Conservation (phyloP, 768 basidiomycete genomes). For the Tricholoma terreum region DNA sequence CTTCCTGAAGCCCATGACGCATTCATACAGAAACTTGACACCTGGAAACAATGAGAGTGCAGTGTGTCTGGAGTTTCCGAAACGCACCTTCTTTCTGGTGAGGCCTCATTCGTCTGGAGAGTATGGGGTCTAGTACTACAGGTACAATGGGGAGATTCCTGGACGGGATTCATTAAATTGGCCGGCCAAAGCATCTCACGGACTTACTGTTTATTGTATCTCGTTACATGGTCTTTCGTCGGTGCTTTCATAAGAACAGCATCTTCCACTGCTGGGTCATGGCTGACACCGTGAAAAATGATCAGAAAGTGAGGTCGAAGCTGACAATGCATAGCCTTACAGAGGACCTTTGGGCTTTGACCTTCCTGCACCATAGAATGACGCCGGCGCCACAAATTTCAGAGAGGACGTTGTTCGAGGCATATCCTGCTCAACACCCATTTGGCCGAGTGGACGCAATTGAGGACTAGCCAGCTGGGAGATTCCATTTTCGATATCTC, state of each 20-base stretch:
- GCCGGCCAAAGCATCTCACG: neutral
- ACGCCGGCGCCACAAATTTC: conserved; percentile 50
- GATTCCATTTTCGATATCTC: conserved; percentile 1
- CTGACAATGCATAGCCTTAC: conserved; percentile 35
- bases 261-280: conserved; percentile 71
- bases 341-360: conserved; percentile 41
- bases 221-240: conserved; percentile 58
- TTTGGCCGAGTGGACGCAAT: neutral
- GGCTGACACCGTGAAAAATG: conserved; percentile 37
- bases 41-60: conserved; percentile 35
- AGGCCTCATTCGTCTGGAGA: conserved; percentile 71
- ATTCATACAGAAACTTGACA: conserved; percentile 90
- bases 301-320: neutral
- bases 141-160: conserved; percentile 66
- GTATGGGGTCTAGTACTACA: conserved; percentile 89
- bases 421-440: neutral
- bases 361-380: conserved; percentile 56
- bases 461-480: neutral
- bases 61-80: neutral
- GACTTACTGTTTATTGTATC: conserved; percentile 67
- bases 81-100: conserved; percentile 84
- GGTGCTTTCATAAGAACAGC: conserved; percentile 88
- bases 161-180: conserved; percentile 1
- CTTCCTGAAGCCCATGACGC: conserved; percentile 89
- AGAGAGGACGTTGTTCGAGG: neutral